Base-by-base conservation (phyloP, 2,329 filamentous ascomycete species). In the Fusarium aywerte region DNA sequence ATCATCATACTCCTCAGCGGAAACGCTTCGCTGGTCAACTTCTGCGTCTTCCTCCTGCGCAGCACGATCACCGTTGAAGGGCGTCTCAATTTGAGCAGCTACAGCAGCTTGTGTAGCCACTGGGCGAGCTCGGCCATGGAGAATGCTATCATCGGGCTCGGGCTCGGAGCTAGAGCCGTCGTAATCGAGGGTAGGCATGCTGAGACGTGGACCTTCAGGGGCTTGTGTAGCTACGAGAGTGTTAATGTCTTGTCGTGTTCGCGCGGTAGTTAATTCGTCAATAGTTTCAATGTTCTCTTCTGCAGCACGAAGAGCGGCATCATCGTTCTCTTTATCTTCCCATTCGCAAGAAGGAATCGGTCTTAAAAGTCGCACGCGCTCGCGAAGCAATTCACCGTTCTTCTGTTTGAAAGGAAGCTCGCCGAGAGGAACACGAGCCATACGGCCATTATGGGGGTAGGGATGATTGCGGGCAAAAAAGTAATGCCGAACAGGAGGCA, bases 91-190 rank as follows among this genome's bases (percentile, higher is more conserved):
- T 73, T 31, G 77, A 74, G 38, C 73, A 72, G 36, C 35, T 38
- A 48, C 42, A 20, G 71, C 55, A 43, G 56, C 32, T 36, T 36
- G 59, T 39, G 58, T 33, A 27, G 58, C 25, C 21, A 60, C 27
- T 18, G 72, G 74, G 25, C 72, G 71, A 50, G 55, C 58, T 16
- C 77, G 74, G 35, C 73, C 70, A 42, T 74, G 76, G 15, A 80
- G 71, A n/a, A 78, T 67, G 40, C 78, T 80, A 21, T 77, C 63
- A 50, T 80, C 78, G 32, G 76, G 77, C 56, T 61, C 56, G 12
- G 56, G 39, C 18, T 80, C 78, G 6, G 77, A 79, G 62, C 71
- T 72, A 1, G 77, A 78, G 21, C 75, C 77, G 50, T 80, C 78
- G 7, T 75, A 78, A 16, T 76, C 75, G 7, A 75, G 59, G 3